phyloP scores from a whole-genome alignment of 108 stramenopile species.

The Cyclotella sp. region DNA sequence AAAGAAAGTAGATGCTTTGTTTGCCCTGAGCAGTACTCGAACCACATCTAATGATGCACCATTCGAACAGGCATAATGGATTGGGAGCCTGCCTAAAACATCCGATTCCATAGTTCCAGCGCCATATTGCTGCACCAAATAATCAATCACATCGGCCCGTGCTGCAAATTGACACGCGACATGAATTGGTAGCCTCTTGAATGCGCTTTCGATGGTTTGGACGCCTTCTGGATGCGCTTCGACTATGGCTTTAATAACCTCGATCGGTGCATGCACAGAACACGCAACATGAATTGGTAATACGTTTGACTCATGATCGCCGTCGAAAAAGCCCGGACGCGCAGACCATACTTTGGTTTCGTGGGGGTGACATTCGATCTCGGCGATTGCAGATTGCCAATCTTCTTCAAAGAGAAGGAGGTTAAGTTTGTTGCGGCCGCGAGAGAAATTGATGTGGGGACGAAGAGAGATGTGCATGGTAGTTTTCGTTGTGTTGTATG shows the following conservation, averaged over 20 bases:
- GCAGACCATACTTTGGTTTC: slow-evolving; percentile 81
- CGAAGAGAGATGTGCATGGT: slow-evolving; percentile 27
- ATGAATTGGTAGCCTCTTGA: slow-evolving; percentile 83
- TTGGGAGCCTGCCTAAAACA: slow-evolving; percentile 77
- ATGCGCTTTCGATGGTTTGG: slow-evolving; percentile 53
- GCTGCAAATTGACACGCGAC: slow-evolving; percentile 82
- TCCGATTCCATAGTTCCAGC: slow-evolving; percentile 79
- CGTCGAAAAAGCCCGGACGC: slow-evolving; percentile 83
- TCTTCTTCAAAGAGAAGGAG: slow-evolving; percentile 75
- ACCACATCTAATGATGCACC: slow-evolving; percentile 81
- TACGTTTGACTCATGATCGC: slow-evolving; percentile 72
- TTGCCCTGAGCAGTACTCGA: slow-evolving; percentile 69
- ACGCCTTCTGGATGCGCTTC: slow-evolving; percentile 70
- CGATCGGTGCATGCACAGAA: slow-evolving; percentile 71
- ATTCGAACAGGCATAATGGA: slow-evolving; percentile 89
- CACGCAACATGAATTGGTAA: slow-evolving; percentile 86
- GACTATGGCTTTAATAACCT: slow-evolving; percentile 63
- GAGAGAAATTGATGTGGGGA: slow-evolving; percentile 6
- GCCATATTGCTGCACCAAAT: slow-evolving; percentile 58
- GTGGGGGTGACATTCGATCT: slow-evolving; percentile 66
- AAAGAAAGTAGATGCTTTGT: slow-evolving; percentile 37
- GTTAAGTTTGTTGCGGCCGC: slow-evolving; percentile 42
- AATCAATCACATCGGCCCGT: slow-evolving; percentile 66
- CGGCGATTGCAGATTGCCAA: slow-evolving; percentile 66
- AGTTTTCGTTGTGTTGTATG: neutral